Evolutionary conservation across 345 rosid genomes (phyloP).

Genomic region (Aegle marmelos): DNA sequence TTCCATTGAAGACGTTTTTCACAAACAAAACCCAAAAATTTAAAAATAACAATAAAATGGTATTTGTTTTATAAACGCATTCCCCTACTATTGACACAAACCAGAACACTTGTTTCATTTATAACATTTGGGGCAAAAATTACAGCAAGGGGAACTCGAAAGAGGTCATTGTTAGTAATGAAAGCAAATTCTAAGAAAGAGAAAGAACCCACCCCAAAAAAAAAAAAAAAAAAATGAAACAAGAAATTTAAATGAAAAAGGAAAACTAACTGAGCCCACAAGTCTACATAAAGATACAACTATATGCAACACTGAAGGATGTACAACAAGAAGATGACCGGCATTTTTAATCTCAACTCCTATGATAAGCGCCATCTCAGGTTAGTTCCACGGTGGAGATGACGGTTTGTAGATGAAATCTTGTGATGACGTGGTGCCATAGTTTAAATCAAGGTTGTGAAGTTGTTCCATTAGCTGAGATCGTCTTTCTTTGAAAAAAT

Average conservation of each 20-base stretch:
- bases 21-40: not conserved
- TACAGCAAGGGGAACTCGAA: not conserved
- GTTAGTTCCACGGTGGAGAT: conserved; percentile 93
- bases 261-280: not conserved
- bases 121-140: conserved; percentile 22
- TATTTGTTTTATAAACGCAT: not conserved
- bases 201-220: not conserved
- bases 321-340: conserved; percentile 35
- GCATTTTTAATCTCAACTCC: conserved; percentile 2
- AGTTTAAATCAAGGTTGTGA: conserved; percentile 88
- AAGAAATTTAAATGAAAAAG: not conserved
- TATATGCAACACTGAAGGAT: conserved; percentile 52
- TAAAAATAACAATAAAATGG: too few species aligned
- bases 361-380: not conserved
- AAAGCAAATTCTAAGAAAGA: conserved; percentile 26
- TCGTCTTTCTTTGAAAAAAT: conserved; percentile 97
- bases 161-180: conserved; percentile 13
- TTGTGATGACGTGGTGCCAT: conserved; percentile 73
- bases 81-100: conserved; percentile 20
- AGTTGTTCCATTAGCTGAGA: conserved; percentile 98
- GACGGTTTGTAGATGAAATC: conserved; percentile 80
- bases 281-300: conserved; percentile 13
- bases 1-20: not conserved
- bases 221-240: not conserved
- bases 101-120: conserved; percentile 9